These are phyloP conservation scores for Fusarium sp. DNA, from an alignment of 2,329 filamentous ascomycete species.

Conservation along the genomic window DNA sequence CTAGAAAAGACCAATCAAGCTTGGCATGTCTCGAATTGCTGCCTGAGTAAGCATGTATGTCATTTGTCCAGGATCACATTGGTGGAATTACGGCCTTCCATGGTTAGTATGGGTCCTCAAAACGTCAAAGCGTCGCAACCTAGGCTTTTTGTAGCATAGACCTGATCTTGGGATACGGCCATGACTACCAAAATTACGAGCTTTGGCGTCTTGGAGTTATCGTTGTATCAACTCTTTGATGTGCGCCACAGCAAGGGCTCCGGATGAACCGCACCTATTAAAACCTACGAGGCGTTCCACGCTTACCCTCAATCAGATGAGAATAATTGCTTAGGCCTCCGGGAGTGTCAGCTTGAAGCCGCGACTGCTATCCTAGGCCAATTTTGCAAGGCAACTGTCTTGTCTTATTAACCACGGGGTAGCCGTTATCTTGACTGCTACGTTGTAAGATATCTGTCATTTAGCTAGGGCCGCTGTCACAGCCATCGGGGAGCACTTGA, in stretches of 20 bases:
- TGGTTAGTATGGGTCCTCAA: background rate
- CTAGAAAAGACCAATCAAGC: constrained; percentile 5
- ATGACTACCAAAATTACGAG: background rate
- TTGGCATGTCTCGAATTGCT: background rate
- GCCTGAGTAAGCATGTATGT: constrained; percentile 8
- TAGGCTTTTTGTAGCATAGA: background rate
- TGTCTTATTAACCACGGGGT: background rate
- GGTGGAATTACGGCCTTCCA: background rate
- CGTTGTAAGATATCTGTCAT: background rate
- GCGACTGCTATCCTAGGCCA: background rate
- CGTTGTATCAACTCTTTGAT: background rate
- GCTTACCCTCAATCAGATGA: background rate
- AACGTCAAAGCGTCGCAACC: constrained; percentile 22
- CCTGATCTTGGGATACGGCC: background rate
- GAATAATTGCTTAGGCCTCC: background rate
- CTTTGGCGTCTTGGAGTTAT: background rate
- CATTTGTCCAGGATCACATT: background rate
- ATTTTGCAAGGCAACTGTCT: background rate
- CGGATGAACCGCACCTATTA: background rate
- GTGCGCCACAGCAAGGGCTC: background rate
- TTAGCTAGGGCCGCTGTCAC: background rate
- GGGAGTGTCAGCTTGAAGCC: constrained; percentile 4
- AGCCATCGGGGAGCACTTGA: background rate
- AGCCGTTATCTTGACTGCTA: background rate
- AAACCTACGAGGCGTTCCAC: background rate